These are phyloP conservation scores for Melaleuca alternifolia DNA, from an alignment of 345 rosid genomes.

Conservation along the genomic window DNA sequence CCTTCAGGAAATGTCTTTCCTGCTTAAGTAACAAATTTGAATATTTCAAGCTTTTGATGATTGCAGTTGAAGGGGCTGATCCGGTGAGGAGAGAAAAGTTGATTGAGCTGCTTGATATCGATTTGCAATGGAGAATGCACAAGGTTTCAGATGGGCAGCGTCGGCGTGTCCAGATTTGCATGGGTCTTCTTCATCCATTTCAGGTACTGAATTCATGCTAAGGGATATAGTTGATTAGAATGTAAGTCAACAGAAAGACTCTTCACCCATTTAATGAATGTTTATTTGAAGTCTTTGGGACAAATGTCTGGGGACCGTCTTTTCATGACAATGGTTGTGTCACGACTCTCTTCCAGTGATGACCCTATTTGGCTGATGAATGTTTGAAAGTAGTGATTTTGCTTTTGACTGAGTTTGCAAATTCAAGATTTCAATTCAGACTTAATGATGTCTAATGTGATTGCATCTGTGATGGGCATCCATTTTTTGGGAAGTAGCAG, in stretches of 20 bases:
- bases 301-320: background rate
- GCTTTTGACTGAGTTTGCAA: background rate
- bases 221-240: background rate
- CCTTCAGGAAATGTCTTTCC: background rate
- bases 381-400: background rate
- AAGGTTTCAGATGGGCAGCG: constrained; percentile 98
- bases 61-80: constrained; percentile 84
- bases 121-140: constrained; percentile 96
- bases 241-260: background rate
- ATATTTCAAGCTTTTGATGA: background rate
- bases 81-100: constrained; percentile 73
- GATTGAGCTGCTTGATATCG: constrained; percentile 91
- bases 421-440: background rate
- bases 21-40: background rate
- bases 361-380: background rate
- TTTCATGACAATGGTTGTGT: background rate
- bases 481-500: background rate
- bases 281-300: background rate
- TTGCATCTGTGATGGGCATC: background rate
- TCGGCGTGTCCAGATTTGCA: constrained; percentile 93
- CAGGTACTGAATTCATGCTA: constrained; percentile 32
- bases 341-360: background rate
- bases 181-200: constrained; percentile 95
- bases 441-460: background rate
- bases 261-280: background rate